phyloP scores from a whole-genome alignment of 1,284 basidiomycete species.

The Ceratobasidium theobromae region DNA sequence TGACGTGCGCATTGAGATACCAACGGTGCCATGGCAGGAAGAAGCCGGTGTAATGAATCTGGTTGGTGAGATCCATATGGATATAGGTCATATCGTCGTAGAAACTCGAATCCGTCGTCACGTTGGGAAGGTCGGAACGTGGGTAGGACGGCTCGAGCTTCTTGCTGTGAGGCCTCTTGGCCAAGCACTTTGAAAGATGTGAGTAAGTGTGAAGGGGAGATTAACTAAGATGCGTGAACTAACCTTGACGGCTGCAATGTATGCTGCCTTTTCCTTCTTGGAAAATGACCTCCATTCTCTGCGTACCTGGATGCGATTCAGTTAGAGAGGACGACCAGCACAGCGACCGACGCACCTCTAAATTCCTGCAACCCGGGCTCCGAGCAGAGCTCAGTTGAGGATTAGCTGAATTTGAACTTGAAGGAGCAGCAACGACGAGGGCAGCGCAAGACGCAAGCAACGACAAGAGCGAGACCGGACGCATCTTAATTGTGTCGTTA shows the following conservation, averaged over 20 bases:
- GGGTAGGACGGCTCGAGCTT: conserved; percentile 12
- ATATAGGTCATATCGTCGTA: conserved; percentile 26
- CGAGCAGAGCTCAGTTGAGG: background rate
- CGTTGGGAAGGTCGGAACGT: background rate
- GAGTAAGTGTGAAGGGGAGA: background rate
- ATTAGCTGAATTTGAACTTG: too few relatives aligned
- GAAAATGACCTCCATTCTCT: conserved; percentile 18
- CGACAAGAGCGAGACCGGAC: background rate
- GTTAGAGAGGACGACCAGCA: background rate
- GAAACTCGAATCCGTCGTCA: background rate
- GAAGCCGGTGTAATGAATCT: conserved; percentile 20
- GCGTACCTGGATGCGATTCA: background rate
- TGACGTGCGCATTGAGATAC: background rate
- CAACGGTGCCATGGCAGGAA: conserved; percentile 23
- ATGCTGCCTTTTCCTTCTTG: conserved; percentile 17
- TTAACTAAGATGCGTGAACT: background rate
- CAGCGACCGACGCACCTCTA: background rate
- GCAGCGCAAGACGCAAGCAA: background rate
- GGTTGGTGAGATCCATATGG: conserved; percentile 24
- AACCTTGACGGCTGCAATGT: conserved; percentile 18
- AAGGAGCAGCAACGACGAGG: conserved; percentile 10
- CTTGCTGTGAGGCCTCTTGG: conserved; percentile 9
- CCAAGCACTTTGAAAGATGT: background rate
- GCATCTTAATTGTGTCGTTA: background rate
- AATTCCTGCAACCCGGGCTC: background rate